Base-by-base conservation (phyloP, 1,139 yeast species). In the Hyphopichia buzzinii region DNA sequence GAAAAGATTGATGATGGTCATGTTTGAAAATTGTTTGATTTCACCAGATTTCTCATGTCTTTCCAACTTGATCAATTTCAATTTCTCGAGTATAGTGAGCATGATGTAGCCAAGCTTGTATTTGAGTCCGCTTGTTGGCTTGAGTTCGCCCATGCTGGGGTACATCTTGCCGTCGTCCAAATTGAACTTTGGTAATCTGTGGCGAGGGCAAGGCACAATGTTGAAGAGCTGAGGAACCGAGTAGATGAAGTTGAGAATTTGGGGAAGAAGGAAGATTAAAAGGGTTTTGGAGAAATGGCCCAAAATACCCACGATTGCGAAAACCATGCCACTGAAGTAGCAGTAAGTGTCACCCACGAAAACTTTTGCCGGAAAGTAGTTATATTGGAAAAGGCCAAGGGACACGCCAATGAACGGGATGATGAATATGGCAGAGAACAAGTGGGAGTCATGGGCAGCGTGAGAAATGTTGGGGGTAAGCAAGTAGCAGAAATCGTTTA, bases 311-410 rank as follows among this genome's bases (percentile, higher is more conserved):
- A 88, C 96, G 26, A 90, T 94, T 0, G 97, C 98, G 62, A 92
- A 90, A 1, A 92, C 96, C 98, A 92, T 92, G 3, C 99, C 99
- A 23, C 96, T 88, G 59, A 92, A 89, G 62, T 94, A 92, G 62
- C 99, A 92, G 65, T 85, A 94, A 0, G 98, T 92, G 55, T 92
- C 99, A 17, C 99, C 99, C 3, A 94, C 99, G 65, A 92, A 92
- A 1, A 88, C 97, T 39, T 65, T 64, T 0, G 98, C 89, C 1
- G 98, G 98, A 65, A 72, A 92, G 84, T 92, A 85, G 58, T 92
- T 92, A 67, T 73, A 83, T 49, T 77, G 79, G 46, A 86, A 74
- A 36, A 92, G 64, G 0, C 88, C 95, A 2, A 82, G 42, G 1
- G 96, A 79, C 3, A 88, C 95, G 0, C 97, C 97, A 24, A 90